Base-by-base conservation (phyloP, 306 rosid species). In the Comarum palustre region DNA sequence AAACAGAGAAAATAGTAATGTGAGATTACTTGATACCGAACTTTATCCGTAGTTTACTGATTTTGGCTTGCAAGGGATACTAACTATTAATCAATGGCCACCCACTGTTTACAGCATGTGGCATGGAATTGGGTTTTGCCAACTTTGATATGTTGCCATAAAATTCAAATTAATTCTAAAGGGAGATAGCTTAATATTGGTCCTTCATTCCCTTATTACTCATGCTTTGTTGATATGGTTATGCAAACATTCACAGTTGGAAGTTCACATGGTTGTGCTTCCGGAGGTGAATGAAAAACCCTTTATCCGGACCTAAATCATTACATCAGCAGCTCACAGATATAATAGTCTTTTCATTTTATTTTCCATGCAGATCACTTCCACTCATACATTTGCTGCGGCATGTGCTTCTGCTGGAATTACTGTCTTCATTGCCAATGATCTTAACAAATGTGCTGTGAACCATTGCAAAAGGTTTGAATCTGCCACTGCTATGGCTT, bases 401-500 rank as follows among this genome's bases (percentile, higher is more conserved):
- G 86, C 84, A 8, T 83, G 84, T 50, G 78, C 86, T n/a, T 79
- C 84, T 46, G 86, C 86, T 46, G 86, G 86, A 59, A 79, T 83
- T 34, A 83, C 84, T 31, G 76, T 83, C 27, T 82, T 83, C 34
- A 79, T 83, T 36, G 82, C 67, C 50, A 79, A 68, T 41, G 86
- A 83, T 73, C 82, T 76, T 32, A 48, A 73, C 38, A 79, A 73
- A 54, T 79, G 84, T 62, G 74, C 59, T 42, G 39, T 55, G 54
- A 83, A 76, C 78, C 79, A 76, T 48, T 76, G 84, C 51, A 52
- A 72, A 22, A 70, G 74, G 66, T 79, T 83, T 16, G 83, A 79
- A 75, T 67, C 84, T 38, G 86, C 86, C 0, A 83, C 84, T 24
- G 82, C 86, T 66, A 79, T 83, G 86, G 84, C 86, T 67, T 83